Evolutionary conservation across 352 stramenopile species (phyloP).

Genomic region (Phytophthora citrophthora): DNA sequence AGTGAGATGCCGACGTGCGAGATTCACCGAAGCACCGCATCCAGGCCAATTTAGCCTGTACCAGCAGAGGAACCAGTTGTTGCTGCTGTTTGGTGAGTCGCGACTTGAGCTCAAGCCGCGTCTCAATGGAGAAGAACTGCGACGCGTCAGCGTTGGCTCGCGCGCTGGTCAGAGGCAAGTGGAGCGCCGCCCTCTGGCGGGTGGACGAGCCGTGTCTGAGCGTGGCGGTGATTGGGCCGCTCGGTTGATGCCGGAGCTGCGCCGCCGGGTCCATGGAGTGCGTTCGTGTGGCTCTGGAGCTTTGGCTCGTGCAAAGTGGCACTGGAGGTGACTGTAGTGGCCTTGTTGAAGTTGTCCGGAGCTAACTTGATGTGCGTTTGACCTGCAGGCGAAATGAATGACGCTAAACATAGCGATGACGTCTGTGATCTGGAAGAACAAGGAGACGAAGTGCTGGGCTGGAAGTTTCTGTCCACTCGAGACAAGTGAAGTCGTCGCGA

Average conservation of each 20-base stretch:
- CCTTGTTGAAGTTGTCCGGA: constrained; percentile 21
- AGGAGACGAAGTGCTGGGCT: constrained; percentile 11
- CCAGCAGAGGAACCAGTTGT: constrained; percentile 45
- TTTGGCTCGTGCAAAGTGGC: constrained; percentile 18
- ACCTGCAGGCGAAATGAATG: background rate
- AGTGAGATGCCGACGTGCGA: background rate
- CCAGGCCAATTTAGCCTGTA: constrained; percentile 67
- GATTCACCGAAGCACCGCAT: constrained; percentile 56
- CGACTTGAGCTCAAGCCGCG: constrained; percentile 55
- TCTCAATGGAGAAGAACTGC: constrained; percentile 71
- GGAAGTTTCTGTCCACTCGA: constrained; percentile 18
- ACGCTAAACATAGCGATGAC: constrained; percentile 24
- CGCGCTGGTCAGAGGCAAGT: constrained; percentile 14
- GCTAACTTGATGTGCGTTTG: constrained; percentile 3
- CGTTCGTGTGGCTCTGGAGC: constrained; percentile 12
- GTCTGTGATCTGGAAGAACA: constrained; percentile 3
- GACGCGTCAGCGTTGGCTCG: constrained; percentile 35
- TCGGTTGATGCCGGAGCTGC: constrained; percentile 29
- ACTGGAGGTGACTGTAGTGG: constrained; percentile 19
- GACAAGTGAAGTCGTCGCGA: constrained; percentile 6
- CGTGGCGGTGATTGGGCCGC: constrained; percentile 19
- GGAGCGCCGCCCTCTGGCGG: constrained; percentile 16
- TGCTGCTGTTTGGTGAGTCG: constrained; percentile 46
- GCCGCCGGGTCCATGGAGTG: constrained; percentile 26
- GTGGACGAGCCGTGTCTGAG: constrained; percentile 21